These are phyloP conservation scores for Cucurbita argyrosperma DNA, from an alignment of 306 rosid genomes.

Conservation along the genomic window DNA sequence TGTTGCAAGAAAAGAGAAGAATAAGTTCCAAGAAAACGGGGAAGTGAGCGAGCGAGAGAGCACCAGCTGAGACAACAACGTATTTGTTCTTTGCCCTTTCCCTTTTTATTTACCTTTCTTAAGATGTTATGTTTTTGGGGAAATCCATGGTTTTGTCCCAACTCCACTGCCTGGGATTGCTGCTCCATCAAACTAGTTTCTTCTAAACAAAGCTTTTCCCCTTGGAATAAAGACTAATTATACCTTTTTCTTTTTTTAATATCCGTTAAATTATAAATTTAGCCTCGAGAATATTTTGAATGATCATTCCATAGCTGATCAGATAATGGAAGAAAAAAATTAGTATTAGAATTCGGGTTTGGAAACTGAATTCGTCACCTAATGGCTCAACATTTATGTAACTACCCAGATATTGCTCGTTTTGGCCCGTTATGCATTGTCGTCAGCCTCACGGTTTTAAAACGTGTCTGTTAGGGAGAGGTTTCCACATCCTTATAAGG, in stretches of 20 bases:
- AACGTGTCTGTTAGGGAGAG: too few relatives aligned
- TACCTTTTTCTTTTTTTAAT: background rate
- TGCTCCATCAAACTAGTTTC: background rate
- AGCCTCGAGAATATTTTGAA: too few relatives aligned
- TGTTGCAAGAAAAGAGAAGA: slow-evolving; percentile 15
- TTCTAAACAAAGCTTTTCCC: background rate
- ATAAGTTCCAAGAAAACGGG: slow-evolving; percentile 48
- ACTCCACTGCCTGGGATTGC: background rate
- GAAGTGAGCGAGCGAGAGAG: slow-evolving; percentile 18
- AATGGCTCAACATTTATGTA: too few relatives aligned
- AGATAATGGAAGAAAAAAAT: too few relatives aligned
- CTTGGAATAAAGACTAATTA: background rate
- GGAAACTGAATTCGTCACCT: too few relatives aligned
- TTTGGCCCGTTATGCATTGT: too few relatives aligned
- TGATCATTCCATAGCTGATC: too few relatives aligned
- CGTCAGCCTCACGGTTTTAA: too few relatives aligned
- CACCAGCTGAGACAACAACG: slow-evolving; percentile 33
- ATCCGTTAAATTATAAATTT: too few relatives aligned
- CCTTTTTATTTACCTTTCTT: background rate
- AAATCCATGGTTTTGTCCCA: slow-evolving; percentile 7
- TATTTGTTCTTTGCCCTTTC: slow-evolving; percentile 44
- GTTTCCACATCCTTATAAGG: too few relatives aligned
- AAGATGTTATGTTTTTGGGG: slow-evolving; percentile 6
- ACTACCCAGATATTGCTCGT: too few relatives aligned
- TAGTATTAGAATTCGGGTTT: too few relatives aligned